Base-by-base conservation (phyloP, 345 rosid species). In the Citrus trifoliata region DNA sequence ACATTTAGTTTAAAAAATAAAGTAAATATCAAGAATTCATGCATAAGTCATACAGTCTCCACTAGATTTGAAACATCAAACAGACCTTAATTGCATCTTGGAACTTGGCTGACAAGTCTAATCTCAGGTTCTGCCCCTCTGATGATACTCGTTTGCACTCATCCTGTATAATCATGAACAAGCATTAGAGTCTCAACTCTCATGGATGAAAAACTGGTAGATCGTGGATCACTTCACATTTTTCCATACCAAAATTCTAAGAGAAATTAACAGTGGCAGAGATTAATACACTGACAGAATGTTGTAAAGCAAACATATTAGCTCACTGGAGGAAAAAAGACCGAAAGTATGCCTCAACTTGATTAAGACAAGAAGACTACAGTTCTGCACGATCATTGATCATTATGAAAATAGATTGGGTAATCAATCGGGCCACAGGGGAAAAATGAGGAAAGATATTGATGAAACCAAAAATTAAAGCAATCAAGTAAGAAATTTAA, bases 21-120 rank as follows among this genome's bases (percentile, higher is more conserved):
- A 19, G 38, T 38, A 66, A 27, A 71, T 51, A 71, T 10, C 24
- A 51, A 27, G 61, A 71, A 1, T 25, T 51, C 7, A 51, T 51
- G 60, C 58, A 66, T 56, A 48, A 24, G 10, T 58, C 18, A 35
- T 18, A 10, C 24, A 68, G 38, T 58, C 61, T 76, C 80, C 64
- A 75, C 56, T 25, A 9, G 73, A 24, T 21, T 35, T 16, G 68
- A 58, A 59, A 68, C 32, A 67, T 19, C 24, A 75, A 76, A 35
- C 69, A 80, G 35, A 93, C 99, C 98, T 91, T 92, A 66, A 95
- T 93, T 63, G 98, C 98, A 76, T 95, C 96, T 80, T 95, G 95
- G 80, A 93, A 95, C 87, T 90, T 93, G 82, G 89, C 48, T n/a
- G 99, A 93, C 68, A 95, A 80, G 78, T 95, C 98, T 74, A 89